Conservation (phyloP, 177 flowering plant genomes). For the Vitis hybrid region DNA sequence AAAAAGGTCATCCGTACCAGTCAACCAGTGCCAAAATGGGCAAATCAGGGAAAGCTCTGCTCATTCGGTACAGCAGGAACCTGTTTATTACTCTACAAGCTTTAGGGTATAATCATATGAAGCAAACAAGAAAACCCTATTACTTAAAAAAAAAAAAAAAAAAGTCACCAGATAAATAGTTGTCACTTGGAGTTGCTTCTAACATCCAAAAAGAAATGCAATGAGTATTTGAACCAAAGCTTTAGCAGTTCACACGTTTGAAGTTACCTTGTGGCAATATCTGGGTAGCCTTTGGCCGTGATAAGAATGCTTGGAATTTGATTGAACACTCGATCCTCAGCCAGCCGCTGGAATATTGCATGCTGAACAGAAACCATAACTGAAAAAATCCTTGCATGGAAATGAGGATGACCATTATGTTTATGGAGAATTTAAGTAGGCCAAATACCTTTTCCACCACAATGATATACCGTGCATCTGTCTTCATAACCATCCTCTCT, state of each 20-base stretch:
- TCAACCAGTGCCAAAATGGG: constrained; percentile 87
- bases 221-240: too few species aligned
- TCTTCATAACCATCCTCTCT: constrained; percentile 48
- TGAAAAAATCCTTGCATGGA: not conserved
- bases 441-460: constrained; percentile 82
- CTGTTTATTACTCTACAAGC: constrained; percentile 31
- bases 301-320: constrained; percentile 88
- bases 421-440: not conserved
- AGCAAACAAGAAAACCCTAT: not conserved
- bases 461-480: constrained; percentile 88
- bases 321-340: constrained; percentile 79
- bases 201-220: too few species aligned
- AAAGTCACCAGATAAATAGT: too few species aligned
- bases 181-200: too few species aligned
- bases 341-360: constrained; percentile 90
- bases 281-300: constrained; percentile 98
- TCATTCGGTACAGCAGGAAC: constrained; percentile 81
- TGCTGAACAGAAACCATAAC: constrained; percentile 46
- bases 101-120: not conserved
- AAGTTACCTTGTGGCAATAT: constrained; percentile 89
- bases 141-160: not conserved
- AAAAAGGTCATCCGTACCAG: constrained; percentile 51
- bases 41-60: constrained; percentile 62
- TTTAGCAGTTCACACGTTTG: too few species aligned
- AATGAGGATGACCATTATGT: not conserved